phyloP scores from a whole-genome alignment of 805 yeast genomes.

The Cyberlindnera xylosilytica region DNA sequence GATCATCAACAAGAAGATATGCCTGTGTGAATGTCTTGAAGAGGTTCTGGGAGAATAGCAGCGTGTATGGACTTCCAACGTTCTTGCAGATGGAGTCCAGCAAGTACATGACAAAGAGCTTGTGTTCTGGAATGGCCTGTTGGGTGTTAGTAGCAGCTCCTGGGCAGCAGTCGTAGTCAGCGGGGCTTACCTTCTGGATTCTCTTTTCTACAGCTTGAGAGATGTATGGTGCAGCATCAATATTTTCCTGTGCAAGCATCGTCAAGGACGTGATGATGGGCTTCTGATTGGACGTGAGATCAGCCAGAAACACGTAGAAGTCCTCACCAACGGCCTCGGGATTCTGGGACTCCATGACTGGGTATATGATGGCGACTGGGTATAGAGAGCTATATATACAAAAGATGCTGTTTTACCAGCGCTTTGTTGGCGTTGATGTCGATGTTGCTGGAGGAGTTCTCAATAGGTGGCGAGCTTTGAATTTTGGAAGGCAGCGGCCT shows the following conservation, averaged over 20 bases:
- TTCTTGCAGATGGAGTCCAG: conserved; percentile 90
- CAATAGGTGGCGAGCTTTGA: no score
- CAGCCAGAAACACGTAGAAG: conserved; percentile 66
- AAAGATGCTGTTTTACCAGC: no score
- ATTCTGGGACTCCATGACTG: conserved; percentile 9
- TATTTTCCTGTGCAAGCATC: conserved; percentile 80
- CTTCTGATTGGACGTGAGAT: conserved; percentile 81
- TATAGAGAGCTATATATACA: neutral
- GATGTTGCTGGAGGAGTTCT: no score
- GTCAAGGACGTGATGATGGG: conserved; percentile 88
- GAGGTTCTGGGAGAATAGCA: conserved; percentile 65
- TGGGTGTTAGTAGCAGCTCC: conserved; percentile 11
- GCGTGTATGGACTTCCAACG: conserved; percentile 87
- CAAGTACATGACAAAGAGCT: conserved; percentile 78
- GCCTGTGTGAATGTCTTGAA: conserved; percentile 70
- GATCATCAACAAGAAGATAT: conserved; percentile 74
- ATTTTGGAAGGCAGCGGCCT: no score
- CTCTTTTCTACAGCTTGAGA: conserved; percentile 72
- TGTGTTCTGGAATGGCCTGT: conserved; percentile 73
- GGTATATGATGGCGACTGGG: neutral
- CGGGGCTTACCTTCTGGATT: conserved; percentile 49
- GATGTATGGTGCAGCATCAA: conserved; percentile 71
- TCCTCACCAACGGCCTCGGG: conserved; percentile 43
- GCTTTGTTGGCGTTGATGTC: no score
- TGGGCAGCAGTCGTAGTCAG: no score